These are phyloP conservation scores for Symbiodinium natans DNA, from an alignment of 73 alveolate species.

Conservation along the genomic window DNA sequence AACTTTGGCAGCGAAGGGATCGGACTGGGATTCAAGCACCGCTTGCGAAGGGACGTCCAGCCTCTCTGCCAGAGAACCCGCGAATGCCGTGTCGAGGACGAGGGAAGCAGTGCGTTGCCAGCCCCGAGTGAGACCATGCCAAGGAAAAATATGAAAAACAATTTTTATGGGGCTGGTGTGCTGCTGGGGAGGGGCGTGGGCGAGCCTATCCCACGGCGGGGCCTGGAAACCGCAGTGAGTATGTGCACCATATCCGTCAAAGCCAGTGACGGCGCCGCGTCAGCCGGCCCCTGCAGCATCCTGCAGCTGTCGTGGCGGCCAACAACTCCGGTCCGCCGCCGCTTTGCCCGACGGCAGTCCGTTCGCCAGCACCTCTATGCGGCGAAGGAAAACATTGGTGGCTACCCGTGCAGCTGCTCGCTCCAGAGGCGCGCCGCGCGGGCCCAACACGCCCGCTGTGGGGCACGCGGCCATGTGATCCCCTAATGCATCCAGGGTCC, in stretches of 20 bases:
- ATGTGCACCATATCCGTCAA: too few relatives aligned
- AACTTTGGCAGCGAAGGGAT: neutral
- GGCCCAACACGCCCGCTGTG: too few relatives aligned
- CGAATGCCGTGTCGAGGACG: neutral
- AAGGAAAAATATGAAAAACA: too few relatives aligned
- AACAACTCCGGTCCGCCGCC: too few relatives aligned
- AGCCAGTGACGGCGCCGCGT: neutral
- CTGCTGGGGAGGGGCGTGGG: neutral
- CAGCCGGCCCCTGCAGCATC: neutral
- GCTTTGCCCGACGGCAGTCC: too few relatives aligned
- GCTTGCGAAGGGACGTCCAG: neutral
- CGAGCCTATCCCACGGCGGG: neutral
- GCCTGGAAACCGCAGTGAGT: neutral
- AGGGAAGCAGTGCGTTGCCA: neutral
- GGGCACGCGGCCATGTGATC: too few relatives aligned
- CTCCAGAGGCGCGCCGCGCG: too few relatives aligned
- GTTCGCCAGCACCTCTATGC: too few relatives aligned
- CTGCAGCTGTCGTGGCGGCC: neutral
- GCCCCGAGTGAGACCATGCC: neutral
- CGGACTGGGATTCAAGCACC: slow-evolving; percentile 27
- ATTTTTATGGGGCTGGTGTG: too few relatives aligned
- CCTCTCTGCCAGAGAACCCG: neutral
- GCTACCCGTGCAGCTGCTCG: too few relatives aligned
- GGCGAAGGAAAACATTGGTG: too few relatives aligned
- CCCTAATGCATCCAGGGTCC: too few relatives aligned